These are phyloP conservation scores for Starmerella floricola DNA, from an alignment of 805 yeast species.

Conservation along the genomic window DNA sequence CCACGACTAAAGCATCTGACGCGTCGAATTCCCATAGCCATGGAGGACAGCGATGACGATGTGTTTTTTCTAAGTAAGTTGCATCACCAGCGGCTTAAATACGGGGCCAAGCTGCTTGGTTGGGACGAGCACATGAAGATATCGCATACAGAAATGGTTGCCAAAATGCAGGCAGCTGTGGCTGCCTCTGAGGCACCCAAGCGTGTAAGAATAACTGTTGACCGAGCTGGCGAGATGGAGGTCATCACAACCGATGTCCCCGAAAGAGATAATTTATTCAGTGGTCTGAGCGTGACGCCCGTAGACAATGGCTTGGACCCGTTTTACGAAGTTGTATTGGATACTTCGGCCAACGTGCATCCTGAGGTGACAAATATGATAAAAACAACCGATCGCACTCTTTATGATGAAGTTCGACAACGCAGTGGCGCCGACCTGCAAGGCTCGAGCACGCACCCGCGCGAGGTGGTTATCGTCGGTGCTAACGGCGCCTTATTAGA, in stretches of 20 bases:
- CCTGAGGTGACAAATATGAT: constrained; percentile 49
- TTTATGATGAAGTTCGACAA: constrained; percentile 50
- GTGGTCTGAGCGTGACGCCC: constrained; percentile 23
- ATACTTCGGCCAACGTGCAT: constrained; percentile 29
- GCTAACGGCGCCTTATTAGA: constrained; percentile 53
- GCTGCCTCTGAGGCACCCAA: constrained; percentile 27
- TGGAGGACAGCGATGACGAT: constrained; percentile 23
- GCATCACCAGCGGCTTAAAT: constrained; percentile 50
- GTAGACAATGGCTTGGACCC: constrained; percentile 19
- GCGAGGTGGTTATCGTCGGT: constrained; percentile 65
- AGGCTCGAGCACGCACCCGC: constrained; percentile 9
- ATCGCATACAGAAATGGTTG: constrained; percentile 34
- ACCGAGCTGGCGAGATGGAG: constrained; percentile 30
- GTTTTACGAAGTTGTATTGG: constrained; percentile 53
- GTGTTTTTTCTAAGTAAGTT: constrained; percentile 51
- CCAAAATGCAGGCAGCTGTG: constrained; percentile 27
- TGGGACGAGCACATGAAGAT: constrained; percentile 33
- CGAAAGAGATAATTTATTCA: constrained; percentile 23
- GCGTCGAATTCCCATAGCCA: constrained; percentile 22
- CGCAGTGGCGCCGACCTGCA: constrained; percentile 26
- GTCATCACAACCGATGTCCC: constrained; percentile 31
- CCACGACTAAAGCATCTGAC: constrained; percentile 37
- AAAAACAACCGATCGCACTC: constrained; percentile 65
- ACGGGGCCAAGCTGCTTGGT: constrained; percentile 43
- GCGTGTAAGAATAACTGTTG: constrained; percentile 39